A percentile compares a stretch with the other conserved stretches of the same genome.
Evolutionary conservation across 371 early-diverging fungal species (phyloP).

Genomic region (Actinomortierella wolfii): DNA sequence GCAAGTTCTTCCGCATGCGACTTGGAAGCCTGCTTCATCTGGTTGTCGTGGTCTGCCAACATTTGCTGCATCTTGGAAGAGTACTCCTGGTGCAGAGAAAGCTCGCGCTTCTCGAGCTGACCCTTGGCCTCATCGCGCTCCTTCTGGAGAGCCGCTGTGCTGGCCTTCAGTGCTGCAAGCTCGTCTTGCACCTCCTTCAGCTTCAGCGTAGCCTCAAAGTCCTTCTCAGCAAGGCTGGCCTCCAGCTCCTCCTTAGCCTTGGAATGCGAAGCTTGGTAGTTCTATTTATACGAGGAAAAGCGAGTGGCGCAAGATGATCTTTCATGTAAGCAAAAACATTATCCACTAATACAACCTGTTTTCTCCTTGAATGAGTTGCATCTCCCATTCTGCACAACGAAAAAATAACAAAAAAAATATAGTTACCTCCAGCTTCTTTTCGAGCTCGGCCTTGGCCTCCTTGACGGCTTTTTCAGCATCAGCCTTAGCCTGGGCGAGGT

Average conservation of each 20-base stretch:
- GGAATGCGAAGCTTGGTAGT: constrained; percentile 13
- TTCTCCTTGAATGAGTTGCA: neutral
- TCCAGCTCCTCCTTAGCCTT: constrained; percentile 12
- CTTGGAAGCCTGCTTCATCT: constrained; percentile 22
- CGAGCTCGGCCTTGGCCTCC: constrained; percentile 25
- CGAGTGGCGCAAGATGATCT: neutral
- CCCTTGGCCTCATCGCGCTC: constrained; percentile 28
- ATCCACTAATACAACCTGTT: neutral
- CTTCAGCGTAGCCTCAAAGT: constrained; percentile 16
- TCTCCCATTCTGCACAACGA: neutral
- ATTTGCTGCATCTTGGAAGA: too few species aligned
- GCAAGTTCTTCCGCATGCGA: neutral
- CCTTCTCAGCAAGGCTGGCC: constrained; percentile 21
- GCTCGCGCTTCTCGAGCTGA: constrained; percentile 4
- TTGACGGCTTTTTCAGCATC: constrained; percentile 23
- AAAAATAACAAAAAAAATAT: neutral
- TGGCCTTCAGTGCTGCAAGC: constrained; percentile 14
- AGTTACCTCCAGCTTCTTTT: constrained; percentile 20
- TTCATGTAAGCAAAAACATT: neutral
- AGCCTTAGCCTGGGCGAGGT: constrained; percentile 12
- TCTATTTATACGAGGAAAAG: constrained; percentile 2
- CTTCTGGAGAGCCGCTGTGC: constrained; percentile 8
- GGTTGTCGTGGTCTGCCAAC: constrained; percentile 11
- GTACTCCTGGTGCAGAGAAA: too few species aligned
- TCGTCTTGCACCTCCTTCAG: constrained; percentile 23